These are phyloP conservation scores for Coniella vitis DNA, from an alignment of 2,329 filamentous ascomycete species.

Conservation along the genomic window DNA sequence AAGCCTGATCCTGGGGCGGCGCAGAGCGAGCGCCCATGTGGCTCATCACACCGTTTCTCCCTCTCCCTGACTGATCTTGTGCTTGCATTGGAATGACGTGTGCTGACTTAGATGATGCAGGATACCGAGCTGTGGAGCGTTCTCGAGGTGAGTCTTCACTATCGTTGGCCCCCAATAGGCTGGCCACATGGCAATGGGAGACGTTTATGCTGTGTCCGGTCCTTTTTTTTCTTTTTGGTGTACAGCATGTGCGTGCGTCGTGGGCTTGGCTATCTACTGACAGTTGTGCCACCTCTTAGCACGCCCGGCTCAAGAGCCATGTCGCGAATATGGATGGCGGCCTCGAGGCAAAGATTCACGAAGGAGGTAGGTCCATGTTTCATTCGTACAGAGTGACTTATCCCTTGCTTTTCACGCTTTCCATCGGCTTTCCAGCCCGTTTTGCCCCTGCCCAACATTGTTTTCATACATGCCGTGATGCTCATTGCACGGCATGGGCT, in stretches of 20 bases:
- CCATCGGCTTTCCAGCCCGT: conserved; percentile 20
- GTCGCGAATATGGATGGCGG: conserved; percentile 80
- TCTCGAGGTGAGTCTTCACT: conserved; percentile 56
- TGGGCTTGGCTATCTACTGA: neutral
- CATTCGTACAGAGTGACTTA: conserved; percentile 1
- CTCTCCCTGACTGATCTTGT: conserved; percentile 3
- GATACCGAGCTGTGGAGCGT: conserved; percentile 97
- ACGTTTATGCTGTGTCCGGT: conserved; percentile 17
- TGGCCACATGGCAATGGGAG: conserved; percentile 14
- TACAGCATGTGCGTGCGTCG: conserved; percentile 12
- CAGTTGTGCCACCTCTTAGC: conserved; percentile 39
- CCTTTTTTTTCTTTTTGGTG: conserved; percentile 33
- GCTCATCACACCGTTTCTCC: neutral
- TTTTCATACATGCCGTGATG: neutral
- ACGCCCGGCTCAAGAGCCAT: conserved; percentile 89
- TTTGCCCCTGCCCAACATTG: neutral
- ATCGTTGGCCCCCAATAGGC: conserved; percentile 13
- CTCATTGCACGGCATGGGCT: conserved; percentile 8
- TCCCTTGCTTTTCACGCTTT: conserved; percentile 22
- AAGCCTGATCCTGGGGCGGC: no score
- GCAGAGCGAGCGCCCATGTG: no score
- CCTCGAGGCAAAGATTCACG: conserved; percentile 82
- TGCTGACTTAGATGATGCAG: conserved; percentile 18
- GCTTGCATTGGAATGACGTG: conserved; percentile 5
- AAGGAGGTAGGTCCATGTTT: conserved; percentile 67